These are phyloP conservation scores for Panellus pusillus DNA, from an alignment of 768 basidiomycete genomes.

Conservation along the genomic window DNA sequence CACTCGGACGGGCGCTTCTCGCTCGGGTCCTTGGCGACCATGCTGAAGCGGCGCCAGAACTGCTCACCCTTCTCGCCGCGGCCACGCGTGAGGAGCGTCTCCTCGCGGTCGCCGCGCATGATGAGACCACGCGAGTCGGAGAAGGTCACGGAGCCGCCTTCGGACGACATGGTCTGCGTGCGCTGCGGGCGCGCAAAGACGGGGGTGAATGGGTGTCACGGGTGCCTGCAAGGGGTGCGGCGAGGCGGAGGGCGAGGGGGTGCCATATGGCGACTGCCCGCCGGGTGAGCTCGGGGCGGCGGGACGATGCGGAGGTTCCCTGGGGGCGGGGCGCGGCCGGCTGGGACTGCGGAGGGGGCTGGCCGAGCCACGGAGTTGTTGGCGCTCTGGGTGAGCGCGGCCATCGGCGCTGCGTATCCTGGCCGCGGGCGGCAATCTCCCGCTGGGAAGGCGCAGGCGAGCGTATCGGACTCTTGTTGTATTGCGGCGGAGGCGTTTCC, in stretches of 20 bases:
- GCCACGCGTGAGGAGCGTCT: slow-evolving; percentile 56
- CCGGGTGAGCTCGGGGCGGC: slow-evolving; percentile 30
- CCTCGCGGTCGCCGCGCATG: slow-evolving; percentile 69
- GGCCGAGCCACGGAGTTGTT: slow-evolving; percentile 43
- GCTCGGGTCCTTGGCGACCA: slow-evolving; percentile 70
- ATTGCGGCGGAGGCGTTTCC: slow-evolving; percentile 19
- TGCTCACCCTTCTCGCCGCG: slow-evolving; percentile 78
- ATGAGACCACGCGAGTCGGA: slow-evolving; percentile 46
- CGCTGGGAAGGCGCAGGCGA: slow-evolving; percentile 27
- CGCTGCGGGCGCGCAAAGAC: slow-evolving; percentile 68
- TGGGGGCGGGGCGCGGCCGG: slow-evolving; percentile 28
- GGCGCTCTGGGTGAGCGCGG: slow-evolving; percentile 49
- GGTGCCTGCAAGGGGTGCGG: slow-evolving; percentile 80
- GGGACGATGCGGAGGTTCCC: slow-evolving; percentile 21
- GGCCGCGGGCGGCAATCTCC: slow-evolving; percentile 70
- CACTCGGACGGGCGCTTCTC: slow-evolving; percentile 46
- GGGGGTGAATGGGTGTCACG: slow-evolving; percentile 75
- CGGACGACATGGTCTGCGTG: slow-evolving; percentile 27
- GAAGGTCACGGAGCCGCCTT: slow-evolving; percentile 25
- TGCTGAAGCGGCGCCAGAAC: slow-evolving; percentile 86
- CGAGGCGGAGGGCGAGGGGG: slow-evolving; percentile 41
- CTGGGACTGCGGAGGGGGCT: slow-evolving; percentile 39
- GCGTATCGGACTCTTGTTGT: slow-evolving; percentile 6
- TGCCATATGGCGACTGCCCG: slow-evolving; percentile 19
- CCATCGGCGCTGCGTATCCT: slow-evolving; percentile 70